Base-by-base conservation (phyloP, 352 stramenopile genomes). In the Phytophthora melonis region DNA sequence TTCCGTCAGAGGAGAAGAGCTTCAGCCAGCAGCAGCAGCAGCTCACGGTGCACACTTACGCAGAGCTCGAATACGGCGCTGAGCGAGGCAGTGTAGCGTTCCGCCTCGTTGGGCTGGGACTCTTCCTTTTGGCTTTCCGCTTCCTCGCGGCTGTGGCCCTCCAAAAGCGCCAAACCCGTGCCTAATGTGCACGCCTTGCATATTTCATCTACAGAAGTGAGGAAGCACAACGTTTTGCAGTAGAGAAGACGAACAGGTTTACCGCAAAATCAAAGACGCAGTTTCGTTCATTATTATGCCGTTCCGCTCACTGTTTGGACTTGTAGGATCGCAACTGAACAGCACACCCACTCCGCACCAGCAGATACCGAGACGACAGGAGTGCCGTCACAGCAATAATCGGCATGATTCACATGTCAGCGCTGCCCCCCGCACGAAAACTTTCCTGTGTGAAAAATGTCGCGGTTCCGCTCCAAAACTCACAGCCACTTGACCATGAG, bases 401-500 rank as follows among this genome's bases (percentile, higher is more conserved):
- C 41, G 41, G 41, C 14, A 49, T 49, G 41, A 49, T 49, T 41
- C 23, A 25, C 23, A 25, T 25, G 23, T 25, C 39, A 49, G 41
- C 41, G 19, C 34, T 41, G 34, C 36, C 13, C 36, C 36, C 36
- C 36, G 4, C 4, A 16, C 36, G 10, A 45, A 11, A 45, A 45
- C 2, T 45, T 45, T 45, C 13, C 36, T 45, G 36, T 45, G 3
- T 9, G 36, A 11, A 11, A 5, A 45, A 3, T 45, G 13, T 49
- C 41, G 18, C 7, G 1, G 7, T 49, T 21, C 16, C 25, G 18
- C 47, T 27, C 47, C 16, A 50, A 21, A n/a, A 19, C 57, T 80
- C 56, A 83, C 18, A 83, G 69, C 89, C 89, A 96, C 54, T 94
- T 87, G 70, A 96, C 78, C 77, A 92, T 90, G 45, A 96, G 75